A percentile compares a stretch with the other conserved stretches of the same genome.
These are phyloP conservation scores for Trichosanthes truncata DNA, from an alignment of 306 rosid species.

Conservation along the genomic window DNA sequence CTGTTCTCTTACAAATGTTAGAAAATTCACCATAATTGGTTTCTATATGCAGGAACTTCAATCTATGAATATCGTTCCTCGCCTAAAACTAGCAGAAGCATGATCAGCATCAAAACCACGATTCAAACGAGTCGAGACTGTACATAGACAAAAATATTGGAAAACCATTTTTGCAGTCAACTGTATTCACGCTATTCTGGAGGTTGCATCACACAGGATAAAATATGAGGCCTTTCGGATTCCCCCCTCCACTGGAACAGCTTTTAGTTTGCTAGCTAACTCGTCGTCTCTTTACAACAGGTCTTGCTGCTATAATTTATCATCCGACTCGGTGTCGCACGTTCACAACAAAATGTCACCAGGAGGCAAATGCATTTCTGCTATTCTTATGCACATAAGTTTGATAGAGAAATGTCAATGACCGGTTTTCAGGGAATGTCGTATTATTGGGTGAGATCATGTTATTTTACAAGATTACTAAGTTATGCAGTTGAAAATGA, in stretches of 20 bases:
- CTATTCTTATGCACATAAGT: neutral
- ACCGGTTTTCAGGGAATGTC: neutral
- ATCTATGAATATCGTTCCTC: conserved; percentile 85
- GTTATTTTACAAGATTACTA: neutral
- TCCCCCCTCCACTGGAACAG: neutral
- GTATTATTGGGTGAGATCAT: neutral
- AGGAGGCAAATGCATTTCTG: neutral
- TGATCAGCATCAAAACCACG: neutral
- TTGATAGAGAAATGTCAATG: neutral
- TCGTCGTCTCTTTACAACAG: neutral
- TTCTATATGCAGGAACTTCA: conserved; percentile 69
- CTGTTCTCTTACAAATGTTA: neutral
- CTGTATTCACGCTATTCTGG: neutral
- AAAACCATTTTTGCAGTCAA: neutral
- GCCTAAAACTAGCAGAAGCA: conserved; percentile 60
- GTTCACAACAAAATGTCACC: neutral
- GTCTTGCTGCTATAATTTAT: conserved; percentile 1
- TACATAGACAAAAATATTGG: neutral
- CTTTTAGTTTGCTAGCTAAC: neutral
- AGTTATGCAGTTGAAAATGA: neutral
- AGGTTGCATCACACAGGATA: neutral
- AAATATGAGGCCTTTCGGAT: neutral
- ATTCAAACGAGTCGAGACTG: neutral
- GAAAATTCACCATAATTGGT: neutral
- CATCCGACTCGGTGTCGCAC: neutral